Base-by-base conservation (phyloP, 192 early-diverging fungal species). In the Hyaloraphidium curvatum region DNA sequence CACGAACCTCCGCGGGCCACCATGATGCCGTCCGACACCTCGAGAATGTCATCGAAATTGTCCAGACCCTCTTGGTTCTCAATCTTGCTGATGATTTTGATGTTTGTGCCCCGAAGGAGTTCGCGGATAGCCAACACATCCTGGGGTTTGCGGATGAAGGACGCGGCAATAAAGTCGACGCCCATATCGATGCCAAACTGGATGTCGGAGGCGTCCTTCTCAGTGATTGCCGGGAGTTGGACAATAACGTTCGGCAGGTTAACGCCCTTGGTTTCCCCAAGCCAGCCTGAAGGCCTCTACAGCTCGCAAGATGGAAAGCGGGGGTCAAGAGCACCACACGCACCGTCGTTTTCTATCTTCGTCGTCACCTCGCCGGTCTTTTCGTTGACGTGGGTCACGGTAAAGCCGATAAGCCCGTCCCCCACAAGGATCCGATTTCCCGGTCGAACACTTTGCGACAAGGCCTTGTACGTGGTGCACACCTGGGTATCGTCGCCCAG, bases 1-100 rank as follows among this genome's bases (percentile, higher is more conserved):
- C n/a, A n/a, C n/a, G n/a, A n/a, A n/a, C n/a, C 93, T 64, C 94
- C 94, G 68, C 94, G 87, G 33, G 94, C 94, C 66, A 96, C 84
- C 94, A 97, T 97, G 53, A 97, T 81, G 54, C 91, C 94, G 69
- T 97, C 94, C 16, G 89, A 83, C 41, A 81, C 91, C 28, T 59
- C 68, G 37, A 97, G 70, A 60, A 97, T 97, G 57, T 91, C 91
- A 68, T 96, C 94, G 85, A 97, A 95, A 76, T 97, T 96, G 67
- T 84, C 76, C 28, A 97, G 79, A 55, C 91, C 94, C 72, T 97
- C 89, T 60, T 90, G 87, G 59, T 84, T 89, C 71, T 97, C 94
- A 59, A 97, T 95, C 76, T 97, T 97, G 62, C 79, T 77, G 50
- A 97, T 91, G 57, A 97, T 91, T 74, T 86, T 84, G 76, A 97